Conservation (phyloP, 2,329 filamentous ascomycete species). For the Penicillium rolfsii region DNA sequence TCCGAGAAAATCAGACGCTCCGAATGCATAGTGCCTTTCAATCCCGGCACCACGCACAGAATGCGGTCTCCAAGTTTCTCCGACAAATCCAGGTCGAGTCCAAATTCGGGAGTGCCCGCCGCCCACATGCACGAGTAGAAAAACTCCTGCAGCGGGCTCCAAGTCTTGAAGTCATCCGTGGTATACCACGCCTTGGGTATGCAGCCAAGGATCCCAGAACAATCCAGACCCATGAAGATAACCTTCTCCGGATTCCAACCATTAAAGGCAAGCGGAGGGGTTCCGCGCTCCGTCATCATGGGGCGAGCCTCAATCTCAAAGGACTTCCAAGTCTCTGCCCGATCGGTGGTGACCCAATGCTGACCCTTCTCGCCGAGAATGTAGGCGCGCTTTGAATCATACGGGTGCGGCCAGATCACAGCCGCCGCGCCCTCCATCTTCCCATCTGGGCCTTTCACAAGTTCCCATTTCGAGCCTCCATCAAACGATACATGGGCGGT, state of each 20-base stretch:
- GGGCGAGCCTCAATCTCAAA: slow-evolving; percentile 68
- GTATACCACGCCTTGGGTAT: slow-evolving; percentile 72
- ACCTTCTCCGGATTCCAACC: slow-evolving; percentile 81
- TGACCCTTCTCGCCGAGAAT: slow-evolving; percentile 68
- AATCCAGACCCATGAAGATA: slow-evolving; percentile 77
- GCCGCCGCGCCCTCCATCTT: slow-evolving; percentile 52
- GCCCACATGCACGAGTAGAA: slow-evolving; percentile 87
- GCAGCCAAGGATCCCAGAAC: slow-evolving; percentile 63
- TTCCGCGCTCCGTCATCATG: slow-evolving; percentile 56
- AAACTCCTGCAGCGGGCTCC: slow-evolving; percentile 66
- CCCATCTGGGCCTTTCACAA: slow-evolving; percentile 64
- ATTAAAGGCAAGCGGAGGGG: slow-evolving; percentile 71
- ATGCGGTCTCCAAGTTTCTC: slow-evolving; percentile 71
- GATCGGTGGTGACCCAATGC: slow-evolving; percentile 84
- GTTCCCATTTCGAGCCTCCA: slow-evolving; percentile 77
- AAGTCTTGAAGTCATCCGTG: slow-evolving; percentile 76
- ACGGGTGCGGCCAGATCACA: slow-evolving; percentile 74
- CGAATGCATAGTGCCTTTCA: slow-evolving; percentile 70
- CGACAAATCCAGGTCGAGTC: slow-evolving; percentile 55
- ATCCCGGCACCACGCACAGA: slow-evolving; percentile 77
- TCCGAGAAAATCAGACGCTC: slow-evolving; percentile 81
- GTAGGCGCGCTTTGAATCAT: slow-evolving; percentile 77
- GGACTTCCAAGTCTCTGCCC: slow-evolving; percentile 76
- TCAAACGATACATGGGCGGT: slow-evolving; percentile 78
- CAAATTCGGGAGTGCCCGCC: slow-evolving; percentile 72